Base-by-base conservation (phyloP, 495 filamentous ascomycete genomes). In the Achaetomiella virescens region DNA sequence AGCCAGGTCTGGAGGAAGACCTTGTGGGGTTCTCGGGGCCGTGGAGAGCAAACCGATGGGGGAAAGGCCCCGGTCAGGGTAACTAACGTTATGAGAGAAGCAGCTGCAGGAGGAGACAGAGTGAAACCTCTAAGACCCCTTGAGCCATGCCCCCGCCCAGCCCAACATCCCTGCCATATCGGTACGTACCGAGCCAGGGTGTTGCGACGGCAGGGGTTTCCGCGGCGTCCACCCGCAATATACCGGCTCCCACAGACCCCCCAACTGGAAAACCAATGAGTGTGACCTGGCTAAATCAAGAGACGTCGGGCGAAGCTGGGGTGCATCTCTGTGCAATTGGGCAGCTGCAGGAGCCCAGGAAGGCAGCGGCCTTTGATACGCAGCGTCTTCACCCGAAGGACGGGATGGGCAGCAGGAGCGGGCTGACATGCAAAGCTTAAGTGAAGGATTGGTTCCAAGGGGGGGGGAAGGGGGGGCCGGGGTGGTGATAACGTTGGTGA, bases 71-170 rank as follows among this genome's bases (percentile, higher is more conserved):
- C 50, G 37, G 59, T 52, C 44, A 37, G 40, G 54, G 42, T 54
- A 55, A 56, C 27, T 56, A 55, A 36, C 57, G 63, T 61, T 56
- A 65, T 62, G 52, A 54, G 47, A 62, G 55, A 60, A 63, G 63
- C 62, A 58, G 55, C 55, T 65, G 66, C 62, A 62, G 38, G 61
- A 54, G 61, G 58, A 38, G 60, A 53, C 46, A 57, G 41, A 59
- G 51, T 68, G 67, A 70, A 70, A 68, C 67, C 63, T 63, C 66
- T 67, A 61, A 65, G 64, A 61, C 60, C 64, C 52, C 50, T 60
- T 49, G 38, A 48, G 59, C 38, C 44, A 54, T 54, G 48, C 15
- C 54, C 29, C 52, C 27, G 18, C 52, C 60, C 55, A 53, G 58
- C 21, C 57, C 40, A 22, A 22, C 21, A 59, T 48, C 64, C 61